These are phyloP conservation scores for Penicillium roqueforti DNA, from an alignment of 495 filamentous ascomycete species.

Conservation along the genomic window DNA sequence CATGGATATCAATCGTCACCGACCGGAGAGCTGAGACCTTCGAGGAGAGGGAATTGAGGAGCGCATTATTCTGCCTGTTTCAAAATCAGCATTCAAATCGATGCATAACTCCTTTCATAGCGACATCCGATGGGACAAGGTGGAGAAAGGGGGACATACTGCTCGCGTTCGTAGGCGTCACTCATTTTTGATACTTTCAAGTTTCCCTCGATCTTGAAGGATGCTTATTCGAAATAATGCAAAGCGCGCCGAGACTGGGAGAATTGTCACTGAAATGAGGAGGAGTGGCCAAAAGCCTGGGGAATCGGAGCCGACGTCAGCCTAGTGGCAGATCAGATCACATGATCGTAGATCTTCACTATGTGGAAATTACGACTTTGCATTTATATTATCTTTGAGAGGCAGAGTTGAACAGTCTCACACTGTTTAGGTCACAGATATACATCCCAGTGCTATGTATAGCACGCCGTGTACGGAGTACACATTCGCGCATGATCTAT, in stretches of 20 bases:
- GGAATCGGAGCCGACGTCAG: conserved; percentile 4
- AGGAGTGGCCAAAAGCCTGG: conserved; percentile 1
- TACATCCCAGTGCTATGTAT: background rate
- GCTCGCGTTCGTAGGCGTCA: conserved; percentile 91
- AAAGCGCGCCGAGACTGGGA: background rate
- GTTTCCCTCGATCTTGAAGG: background rate
- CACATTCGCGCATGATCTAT: background rate
- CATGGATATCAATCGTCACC: conserved; percentile 99
- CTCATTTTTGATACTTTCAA: conserved; percentile 59
- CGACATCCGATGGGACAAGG: background rate
- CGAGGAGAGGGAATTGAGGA: conserved; percentile 80
- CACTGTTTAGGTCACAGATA: background rate
- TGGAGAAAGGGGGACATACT: conserved; percentile 38
- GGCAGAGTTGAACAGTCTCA: background rate
- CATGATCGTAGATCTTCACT: background rate
- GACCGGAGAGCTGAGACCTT: conserved; percentile 90
- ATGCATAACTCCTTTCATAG: background rate
- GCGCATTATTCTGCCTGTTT: conserved; percentile 84
- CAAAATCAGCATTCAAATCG: conserved; percentile 7
- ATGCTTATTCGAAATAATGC: background rate
- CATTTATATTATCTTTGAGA: background rate
- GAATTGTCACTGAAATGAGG: background rate
- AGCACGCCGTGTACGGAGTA: background rate
- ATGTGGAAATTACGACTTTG: background rate
- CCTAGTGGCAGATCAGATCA: background rate